Conservation (phyloP, 495 filamentous ascomycete species). For the Jackrogersella minutella region DNA sequence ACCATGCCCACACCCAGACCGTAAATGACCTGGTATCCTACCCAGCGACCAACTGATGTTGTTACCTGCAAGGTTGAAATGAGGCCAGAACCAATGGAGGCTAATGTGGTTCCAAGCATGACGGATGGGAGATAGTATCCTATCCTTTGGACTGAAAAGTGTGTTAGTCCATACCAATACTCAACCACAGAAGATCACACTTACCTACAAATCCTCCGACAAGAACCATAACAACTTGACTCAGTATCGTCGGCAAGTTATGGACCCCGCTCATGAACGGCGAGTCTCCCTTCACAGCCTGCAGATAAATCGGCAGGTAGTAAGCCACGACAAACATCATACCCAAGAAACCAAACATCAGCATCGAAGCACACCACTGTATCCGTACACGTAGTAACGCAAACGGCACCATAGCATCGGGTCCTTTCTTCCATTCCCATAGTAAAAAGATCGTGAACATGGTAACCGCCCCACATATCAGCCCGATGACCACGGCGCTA, state of each 20-base stretch:
- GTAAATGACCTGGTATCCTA: conserved; percentile 59
- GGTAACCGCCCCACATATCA: conserved; percentile 56
- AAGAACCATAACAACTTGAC: conserved; percentile 2
- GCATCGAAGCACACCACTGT: conserved; percentile 20
- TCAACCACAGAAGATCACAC: not conserved
- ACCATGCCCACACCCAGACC: conserved; percentile 54
- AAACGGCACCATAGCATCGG: conserved; percentile 59
- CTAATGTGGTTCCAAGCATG: conserved; percentile 19
- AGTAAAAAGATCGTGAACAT: conserved; percentile 50
- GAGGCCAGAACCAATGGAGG: conserved; percentile 40
- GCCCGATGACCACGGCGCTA: conserved; percentile 49
- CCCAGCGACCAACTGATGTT: conserved; percentile 54
- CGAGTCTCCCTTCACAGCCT: conserved; percentile 58
- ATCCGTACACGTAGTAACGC: conserved; percentile 12
- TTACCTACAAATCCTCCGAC: not conserved
- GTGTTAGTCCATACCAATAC: not conserved
- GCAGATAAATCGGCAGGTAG: conserved; percentile 70
- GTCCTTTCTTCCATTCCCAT: conserved; percentile 54
- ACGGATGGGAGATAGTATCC: conserved; percentile 25
- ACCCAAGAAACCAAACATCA: conserved; percentile 20
- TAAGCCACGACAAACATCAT: conserved; percentile 48
- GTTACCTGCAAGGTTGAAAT: conserved; percentile 32
- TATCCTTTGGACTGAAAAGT: conserved; percentile 19
- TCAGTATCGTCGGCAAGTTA: conserved; percentile 42
- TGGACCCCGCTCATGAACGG: conserved; percentile 56